Conservation (phyloP, 2,329 filamentous ascomycete genomes). For the Curvularia lunata region DNA sequence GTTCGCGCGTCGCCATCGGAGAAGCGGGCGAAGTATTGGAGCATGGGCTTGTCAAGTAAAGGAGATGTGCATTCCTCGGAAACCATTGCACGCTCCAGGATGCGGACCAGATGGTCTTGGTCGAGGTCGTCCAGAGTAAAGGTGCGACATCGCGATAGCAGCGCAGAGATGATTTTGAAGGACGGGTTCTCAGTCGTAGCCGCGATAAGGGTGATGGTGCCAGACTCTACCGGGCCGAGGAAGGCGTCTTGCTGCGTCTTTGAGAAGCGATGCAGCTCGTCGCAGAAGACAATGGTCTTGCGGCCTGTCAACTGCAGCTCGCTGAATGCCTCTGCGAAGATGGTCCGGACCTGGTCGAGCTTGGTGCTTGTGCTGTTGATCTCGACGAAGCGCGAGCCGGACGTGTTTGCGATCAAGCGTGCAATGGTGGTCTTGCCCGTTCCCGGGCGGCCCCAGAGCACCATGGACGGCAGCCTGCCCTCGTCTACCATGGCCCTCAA, state of each 20-base stretch:
- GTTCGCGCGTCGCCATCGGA: conserved; percentile 92
- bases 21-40: conserved; percentile 83
- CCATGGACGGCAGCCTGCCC: conserved; percentile 89
- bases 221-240: conserved; percentile 87
- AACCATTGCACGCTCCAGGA: conserved; percentile 76
- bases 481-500: conserved; percentile 85
- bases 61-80: conserved; percentile 61
- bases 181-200: conserved; percentile 97
- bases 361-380: conserved; percentile 92
- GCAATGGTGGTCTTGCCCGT: conserved; percentile 90
- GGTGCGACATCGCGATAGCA: conserved; percentile 87
- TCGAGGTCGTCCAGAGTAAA: conserved; percentile 83
- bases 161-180: conserved; percentile 87
- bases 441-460: conserved; percentile 84
- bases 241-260: conserved; percentile 96
- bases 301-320: conserved; percentile 82
- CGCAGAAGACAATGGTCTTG: conserved; percentile 95
- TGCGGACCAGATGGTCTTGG: conserved; percentile 72
- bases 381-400: conserved; percentile 81
- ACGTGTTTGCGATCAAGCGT: conserved; percentile 81
- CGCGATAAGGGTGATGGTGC: conserved; percentile 88
- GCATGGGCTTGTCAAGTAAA: conserved; percentile 76
- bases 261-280: conserved; percentile 92
- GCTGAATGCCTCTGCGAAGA: conserved; percentile 82
- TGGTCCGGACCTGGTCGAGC: conserved; percentile 88